phyloP scores from a whole-genome alignment of 305 asterid species.

The Ilex paraguariensis region DNA sequence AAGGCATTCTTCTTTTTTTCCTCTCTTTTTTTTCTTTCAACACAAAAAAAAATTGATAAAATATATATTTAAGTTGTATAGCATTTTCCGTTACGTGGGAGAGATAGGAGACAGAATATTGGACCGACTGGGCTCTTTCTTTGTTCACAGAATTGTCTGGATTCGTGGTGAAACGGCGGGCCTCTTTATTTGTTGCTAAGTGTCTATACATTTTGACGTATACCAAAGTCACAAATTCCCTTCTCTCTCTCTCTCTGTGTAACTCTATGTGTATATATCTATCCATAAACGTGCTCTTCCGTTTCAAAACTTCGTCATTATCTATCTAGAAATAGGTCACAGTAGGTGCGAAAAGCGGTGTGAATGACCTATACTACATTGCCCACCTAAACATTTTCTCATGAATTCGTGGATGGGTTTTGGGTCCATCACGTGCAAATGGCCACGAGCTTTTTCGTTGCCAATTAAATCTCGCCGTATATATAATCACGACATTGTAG shows the following conservation, averaged over 20 bases:
- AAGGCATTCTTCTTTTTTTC: too few relatives aligned
- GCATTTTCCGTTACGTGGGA: neutral
- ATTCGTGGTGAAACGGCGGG: constrained; percentile 48
- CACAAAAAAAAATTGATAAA: too few relatives aligned
- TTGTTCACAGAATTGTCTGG: constrained; percentile 26
- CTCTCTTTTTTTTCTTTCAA: too few relatives aligned
- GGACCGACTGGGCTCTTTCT: constrained; percentile 22
- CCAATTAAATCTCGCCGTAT: constrained; percentile 10
- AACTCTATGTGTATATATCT: too few relatives aligned
- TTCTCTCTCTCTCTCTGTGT: constrained; percentile 1
- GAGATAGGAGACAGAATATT: constrained; percentile 16
- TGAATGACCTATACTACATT: too few relatives aligned
- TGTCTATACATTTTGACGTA: too few relatives aligned
- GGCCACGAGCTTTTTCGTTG: neutral
- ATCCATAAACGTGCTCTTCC: too few relatives aligned
- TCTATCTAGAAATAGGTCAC: too few relatives aligned
- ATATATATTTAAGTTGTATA: too few relatives aligned
- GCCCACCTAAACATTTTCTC: neutral
- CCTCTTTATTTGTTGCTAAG: constrained; percentile 1
- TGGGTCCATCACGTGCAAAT: too few relatives aligned
- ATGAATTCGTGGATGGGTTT: constrained; percentile 12
- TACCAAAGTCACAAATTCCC: constrained; percentile 6
- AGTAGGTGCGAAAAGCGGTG: too few relatives aligned
- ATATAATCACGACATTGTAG: neutral
- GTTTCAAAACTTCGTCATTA: too few relatives aligned